Evolutionary conservation across 2,329 filamentous ascomycete genomes (phyloP).

Genomic region (Aspergillus sp.): DNA sequence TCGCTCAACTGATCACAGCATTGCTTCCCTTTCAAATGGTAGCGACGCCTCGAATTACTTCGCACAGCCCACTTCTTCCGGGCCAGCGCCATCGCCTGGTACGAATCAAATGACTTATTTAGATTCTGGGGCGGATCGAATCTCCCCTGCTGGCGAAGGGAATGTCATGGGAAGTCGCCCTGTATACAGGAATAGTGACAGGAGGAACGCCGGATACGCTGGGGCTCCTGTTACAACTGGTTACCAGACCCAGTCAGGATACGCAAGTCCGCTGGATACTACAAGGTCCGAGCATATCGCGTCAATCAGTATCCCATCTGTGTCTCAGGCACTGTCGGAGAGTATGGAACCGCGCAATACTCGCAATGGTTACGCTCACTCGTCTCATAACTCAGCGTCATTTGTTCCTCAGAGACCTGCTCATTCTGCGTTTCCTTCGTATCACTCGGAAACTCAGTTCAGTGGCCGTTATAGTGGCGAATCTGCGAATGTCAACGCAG

Average conservation of each 20-base stretch:
- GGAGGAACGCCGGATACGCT: conserved; percentile 33
- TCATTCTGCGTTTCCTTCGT: conserved; percentile 41
- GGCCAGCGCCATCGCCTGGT: conserved; percentile 39
- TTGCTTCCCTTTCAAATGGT: conserved; percentile 42
- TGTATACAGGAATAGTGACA: conserved; percentile 36
- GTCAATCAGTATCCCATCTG: conserved; percentile 28
- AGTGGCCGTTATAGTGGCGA: conserved; percentile 29
- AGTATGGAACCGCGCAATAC: conserved; percentile 25
- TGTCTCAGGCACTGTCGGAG: conserved; percentile 31
- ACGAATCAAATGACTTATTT: conserved; percentile 35
- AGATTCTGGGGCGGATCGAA: conserved; percentile 31
- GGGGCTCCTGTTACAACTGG: conserved; percentile 30
- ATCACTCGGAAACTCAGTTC: conserved; percentile 40
- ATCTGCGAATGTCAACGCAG: conserved; percentile 31
- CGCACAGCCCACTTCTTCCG: conserved; percentile 43
- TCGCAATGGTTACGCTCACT: conserved; percentile 32
- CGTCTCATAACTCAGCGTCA: conserved; percentile 36
- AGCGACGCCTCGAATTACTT: conserved; percentile 50
- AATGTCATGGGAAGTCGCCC: conserved; percentile 31
- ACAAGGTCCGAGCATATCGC: conserved; percentile 31
- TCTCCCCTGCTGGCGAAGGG: conserved; percentile 36
- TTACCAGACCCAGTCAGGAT: conserved; percentile 33
- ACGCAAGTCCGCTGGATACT: conserved; percentile 28
- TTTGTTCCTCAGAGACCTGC: conserved; percentile 33
- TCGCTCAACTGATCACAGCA: conserved; percentile 49